Evolutionary conservation across 495 filamentous ascomycete species (phyloP).

Genomic region (Penicillium ucsense): DNA sequence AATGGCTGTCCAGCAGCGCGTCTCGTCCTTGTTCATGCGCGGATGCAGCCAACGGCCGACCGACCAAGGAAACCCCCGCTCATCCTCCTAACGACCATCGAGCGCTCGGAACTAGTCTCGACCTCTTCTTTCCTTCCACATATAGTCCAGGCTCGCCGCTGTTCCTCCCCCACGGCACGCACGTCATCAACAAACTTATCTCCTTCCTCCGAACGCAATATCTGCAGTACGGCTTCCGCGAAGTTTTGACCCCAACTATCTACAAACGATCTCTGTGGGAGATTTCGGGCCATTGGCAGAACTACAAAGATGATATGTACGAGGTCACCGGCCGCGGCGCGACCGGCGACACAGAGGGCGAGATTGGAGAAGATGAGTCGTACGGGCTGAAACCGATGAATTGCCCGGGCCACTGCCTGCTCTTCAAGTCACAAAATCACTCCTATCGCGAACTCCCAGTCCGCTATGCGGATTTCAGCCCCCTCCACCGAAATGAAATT

Average conservation of each 20-base stretch:
- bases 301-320: slow-evolving; percentile 95
- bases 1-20: slow-evolving; percentile 27
- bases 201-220: slow-evolving; percentile 83
- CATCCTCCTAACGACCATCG: slow-evolving; percentile 53
- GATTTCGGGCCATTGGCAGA: slow-evolving; percentile 83
- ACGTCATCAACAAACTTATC: slow-evolving; percentile 78
- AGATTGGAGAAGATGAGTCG: slow-evolving; percentile 56
- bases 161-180: slow-evolving; percentile 76
- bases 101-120: slow-evolving; percentile 56
- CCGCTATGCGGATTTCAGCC: slow-evolving; percentile 87
- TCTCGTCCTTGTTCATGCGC: slow-evolving; percentile 30
- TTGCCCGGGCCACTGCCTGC: slow-evolving; percentile 86
- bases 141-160: slow-evolving; percentile 85
- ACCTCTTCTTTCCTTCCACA: slow-evolving; percentile 66
- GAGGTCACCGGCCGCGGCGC: slow-evolving; percentile 60
- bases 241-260: slow-evolving; percentile 88
- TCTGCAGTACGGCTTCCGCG: slow-evolving; percentile 75
- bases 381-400: slow-evolving; percentile 97
- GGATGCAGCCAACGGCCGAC: slow-evolving; percentile 17
- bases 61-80: slow-evolving; percentile 8
- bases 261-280: slow-evolving; percentile 90
- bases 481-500: slow-evolving; percentile 82
- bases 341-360: slow-evolving; percentile 33
- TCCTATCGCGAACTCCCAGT: slow-evolving; percentile 80
- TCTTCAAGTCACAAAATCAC: slow-evolving; percentile 63